A percentile compares a stretch with the other conserved stretches of the same genome.
Evolutionary conservation across 2,329 filamentous ascomycete species (phyloP).

Genomic region (Rutstroemia sp.): DNA sequence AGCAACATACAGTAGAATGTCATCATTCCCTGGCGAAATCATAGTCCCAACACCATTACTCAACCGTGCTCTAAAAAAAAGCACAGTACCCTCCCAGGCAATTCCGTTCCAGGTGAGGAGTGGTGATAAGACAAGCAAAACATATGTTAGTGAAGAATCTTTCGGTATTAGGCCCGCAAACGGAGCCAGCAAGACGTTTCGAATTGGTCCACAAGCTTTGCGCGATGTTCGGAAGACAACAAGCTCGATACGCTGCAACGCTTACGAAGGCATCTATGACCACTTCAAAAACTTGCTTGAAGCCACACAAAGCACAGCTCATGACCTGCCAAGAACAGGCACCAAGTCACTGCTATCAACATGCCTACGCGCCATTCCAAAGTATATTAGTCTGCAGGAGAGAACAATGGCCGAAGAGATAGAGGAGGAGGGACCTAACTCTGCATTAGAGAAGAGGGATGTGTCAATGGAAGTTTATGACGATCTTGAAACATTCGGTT

Average conservation of each 20-base stretch:
- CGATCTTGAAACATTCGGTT: slow-evolving; percentile 39
- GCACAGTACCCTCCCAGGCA: background rate
- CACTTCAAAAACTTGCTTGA: slow-evolving; percentile 39
- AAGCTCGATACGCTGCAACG: slow-evolving; percentile 27
- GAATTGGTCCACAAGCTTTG: slow-evolving; percentile 28
- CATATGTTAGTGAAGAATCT: background rate
- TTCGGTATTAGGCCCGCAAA: background rate
- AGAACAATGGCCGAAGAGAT: slow-evolving; percentile 34
- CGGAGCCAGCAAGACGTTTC: slow-evolving; percentile 12
- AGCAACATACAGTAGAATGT: background rate
- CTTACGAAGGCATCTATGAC: slow-evolving; percentile 39
- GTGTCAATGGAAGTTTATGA: slow-evolving; percentile 41
- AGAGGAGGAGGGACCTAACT: slow-evolving; percentile 32
- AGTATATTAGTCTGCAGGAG: slow-evolving; percentile 40
- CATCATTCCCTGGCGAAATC: slow-evolving; percentile 24
- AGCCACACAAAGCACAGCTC: slow-evolving; percentile 29
- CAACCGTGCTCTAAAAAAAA: slow-evolving; percentile 15
- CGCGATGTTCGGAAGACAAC: slow-evolving; percentile 29
- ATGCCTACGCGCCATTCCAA: slow-evolving; percentile 42
- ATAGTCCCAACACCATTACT: slow-evolving; percentile 28
- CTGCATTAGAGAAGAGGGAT: slow-evolving; percentile 28
- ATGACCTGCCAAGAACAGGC: slow-evolving; percentile 19
- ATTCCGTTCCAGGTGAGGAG: background rate
- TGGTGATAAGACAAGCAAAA: background rate
- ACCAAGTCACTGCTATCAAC: slow-evolving; percentile 40